Percentiles rank a stretch among this genome's conserved stretches.
These are phyloP conservation scores for Trichoderma erinaceum DNA, from an alignment of 495 filamentous ascomycete genomes.

Conservation along the genomic window DNA sequence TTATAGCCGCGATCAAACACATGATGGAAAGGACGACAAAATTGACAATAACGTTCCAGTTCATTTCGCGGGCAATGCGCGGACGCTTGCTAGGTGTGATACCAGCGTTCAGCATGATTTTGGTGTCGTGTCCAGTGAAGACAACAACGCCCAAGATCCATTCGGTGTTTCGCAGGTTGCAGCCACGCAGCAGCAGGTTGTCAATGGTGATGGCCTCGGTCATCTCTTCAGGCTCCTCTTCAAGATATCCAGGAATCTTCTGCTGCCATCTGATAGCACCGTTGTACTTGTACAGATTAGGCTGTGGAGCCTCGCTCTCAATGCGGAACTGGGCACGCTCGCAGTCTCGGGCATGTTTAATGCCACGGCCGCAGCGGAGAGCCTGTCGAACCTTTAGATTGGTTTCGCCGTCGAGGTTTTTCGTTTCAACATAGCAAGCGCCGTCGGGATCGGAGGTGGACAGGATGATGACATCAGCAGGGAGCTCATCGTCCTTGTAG, in stretches of 20 bases:
- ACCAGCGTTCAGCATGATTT: conserved; percentile 99
- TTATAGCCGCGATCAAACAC: conserved; percentile 79
- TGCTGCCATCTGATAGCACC: conserved; percentile 85
- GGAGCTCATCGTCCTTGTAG: conserved; percentile 93
- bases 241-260: conserved; percentile 51
- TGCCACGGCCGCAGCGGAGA: conserved; percentile 71
- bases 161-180: conserved; percentile 90
- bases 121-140: conserved; percentile 95
- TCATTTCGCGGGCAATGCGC: conserved; percentile 83
- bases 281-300: conserved; percentile 91
- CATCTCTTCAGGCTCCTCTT: conserved; percentile 63
- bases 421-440: conserved; percentile 96
- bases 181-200: conserved; percentile 88
- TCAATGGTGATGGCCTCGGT: conserved; percentile 91
- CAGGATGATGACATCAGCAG: conserved; percentile 91
- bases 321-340: conserved; percentile 81
- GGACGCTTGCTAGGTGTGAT: conserved; percentile 94
- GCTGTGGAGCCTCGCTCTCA: conserved; percentile 85
- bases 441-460: conserved; percentile 93
- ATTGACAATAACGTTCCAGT: conserved; percentile 97
- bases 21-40: conserved; percentile 85
- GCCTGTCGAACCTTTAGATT: conserved; percentile 95
- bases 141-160: conserved; percentile 95
- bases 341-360: conserved; percentile 89
- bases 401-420: conserved; percentile 96